Conservation (phyloP, 2,329 filamentous ascomycete species). For the Monosporascus cannonballus region DNA sequence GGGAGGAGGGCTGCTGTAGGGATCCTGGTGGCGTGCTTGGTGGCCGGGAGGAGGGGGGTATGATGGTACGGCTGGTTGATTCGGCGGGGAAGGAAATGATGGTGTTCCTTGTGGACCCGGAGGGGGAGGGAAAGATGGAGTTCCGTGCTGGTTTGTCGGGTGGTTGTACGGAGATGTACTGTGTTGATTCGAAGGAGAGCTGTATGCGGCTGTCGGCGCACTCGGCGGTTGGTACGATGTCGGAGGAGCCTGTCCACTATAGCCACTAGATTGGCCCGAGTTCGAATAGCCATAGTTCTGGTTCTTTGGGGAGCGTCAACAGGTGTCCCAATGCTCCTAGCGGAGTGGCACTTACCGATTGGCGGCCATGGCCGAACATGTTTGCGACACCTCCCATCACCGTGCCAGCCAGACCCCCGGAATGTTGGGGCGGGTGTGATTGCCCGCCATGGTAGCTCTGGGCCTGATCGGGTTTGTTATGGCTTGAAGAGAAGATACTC, state of each 20-base stretch:
- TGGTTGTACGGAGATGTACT: conserved; percentile 18
- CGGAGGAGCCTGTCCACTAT: conserved; percentile 59
- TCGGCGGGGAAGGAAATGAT: conserved; percentile 10
- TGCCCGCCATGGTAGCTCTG: conserved; percentile 27
- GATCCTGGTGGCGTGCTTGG: conserved; percentile 13
- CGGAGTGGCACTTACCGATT: conserved; percentile 28
- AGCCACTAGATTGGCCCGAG: conserved; percentile 46
- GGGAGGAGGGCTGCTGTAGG: conserved; percentile 17
- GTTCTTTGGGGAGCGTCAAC: conserved; percentile 31
- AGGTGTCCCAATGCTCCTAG: neutral
- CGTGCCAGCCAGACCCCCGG: conserved; percentile 45
- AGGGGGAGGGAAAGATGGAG: conserved; percentile 15
- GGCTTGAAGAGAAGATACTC: conserved; percentile 43
- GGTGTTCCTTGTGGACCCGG: conserved; percentile 16
- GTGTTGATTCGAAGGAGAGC: conserved; percentile 20
- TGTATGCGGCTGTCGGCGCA: conserved; percentile 22
- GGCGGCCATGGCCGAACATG: conserved; percentile 39
- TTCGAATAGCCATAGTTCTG: conserved; percentile 61
- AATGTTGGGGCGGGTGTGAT: conserved; percentile 27
- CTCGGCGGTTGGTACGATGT: conserved; percentile 47
- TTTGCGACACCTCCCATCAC: conserved; percentile 50
- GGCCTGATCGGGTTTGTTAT: conserved; percentile 39
- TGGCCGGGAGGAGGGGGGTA: conserved; percentile 23
- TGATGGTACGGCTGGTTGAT: conserved; percentile 13
- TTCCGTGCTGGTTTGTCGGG: conserved; percentile 17